Base-by-base conservation (phyloP, 2,329 filamentous ascomycete species). In the Akanthomyces muscarius region DNA sequence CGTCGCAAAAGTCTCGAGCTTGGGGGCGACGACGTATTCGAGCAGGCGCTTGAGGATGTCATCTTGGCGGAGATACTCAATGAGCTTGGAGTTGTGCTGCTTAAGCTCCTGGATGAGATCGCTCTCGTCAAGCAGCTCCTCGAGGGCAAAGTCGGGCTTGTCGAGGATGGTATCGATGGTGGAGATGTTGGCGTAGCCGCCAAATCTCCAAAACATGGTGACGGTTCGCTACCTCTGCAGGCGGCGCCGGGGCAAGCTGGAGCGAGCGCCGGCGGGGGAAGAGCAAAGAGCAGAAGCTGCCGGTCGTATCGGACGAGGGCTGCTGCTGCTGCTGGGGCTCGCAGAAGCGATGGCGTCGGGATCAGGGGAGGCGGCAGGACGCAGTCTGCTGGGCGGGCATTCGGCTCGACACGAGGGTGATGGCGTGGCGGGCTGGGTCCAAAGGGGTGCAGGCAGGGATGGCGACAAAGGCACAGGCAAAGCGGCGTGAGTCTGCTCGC, bases 201-300 rank as follows among this genome's bases (percentile, higher is more conserved):
- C 94, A 84, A 98, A 99, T 80, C 94, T 90, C 95, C 95, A 99
- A 80, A 99, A 99, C 95, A 99, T 99, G 82, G 78, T 94, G 88
- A 73, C 75, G 71, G 71, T 62, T 58, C 47, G 59, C 59, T 61
- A 38, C 23, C 25, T 36, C 11, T 38, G 42, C 18, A 21, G 41
- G 23, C 23, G 23, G 45, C 52, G 53, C 61, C 60, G 42, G 51
- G 45, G 52, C 60, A 55, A 62, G 61, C 61, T 33, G 42, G 51
- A 57, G 61, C 52, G 53, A 62, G 53, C 52, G 61, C 61, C 61
- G 61, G 53, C 61, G 45, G 36, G 23, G 21, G 21, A 47, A n/a
- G 18, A 8, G 28, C 13, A 3, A 18, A n/a, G 36, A 30, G 36
- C 36, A 45, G 47, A 52, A 33, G 36, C 48, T 51, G 38, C 25